Evolutionary conservation across 1,284 basidiomycete species (phyloP).

Genomic region (Chalciporus sp.): DNA sequence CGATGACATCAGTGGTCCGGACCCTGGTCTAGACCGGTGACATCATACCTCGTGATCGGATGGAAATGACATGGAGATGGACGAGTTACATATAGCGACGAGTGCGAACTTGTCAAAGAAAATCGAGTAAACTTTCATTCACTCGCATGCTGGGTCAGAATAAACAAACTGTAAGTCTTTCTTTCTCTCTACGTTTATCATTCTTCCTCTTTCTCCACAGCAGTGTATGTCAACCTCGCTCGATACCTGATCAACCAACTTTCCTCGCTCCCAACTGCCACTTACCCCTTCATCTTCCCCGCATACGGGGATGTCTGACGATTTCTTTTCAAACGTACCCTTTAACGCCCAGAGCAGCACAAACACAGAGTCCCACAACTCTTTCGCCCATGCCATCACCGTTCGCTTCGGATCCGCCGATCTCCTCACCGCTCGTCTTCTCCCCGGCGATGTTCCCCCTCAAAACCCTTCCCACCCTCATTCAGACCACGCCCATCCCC

Average conservation of each 20-base stretch:
- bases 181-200: no score
- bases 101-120: background rate
- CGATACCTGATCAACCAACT: no score
- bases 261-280: background rate
- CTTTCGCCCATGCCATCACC: constrained; percentile 44
- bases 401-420: constrained; percentile 34
- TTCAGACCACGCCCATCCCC: background rate
- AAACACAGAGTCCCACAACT: constrained; percentile 19
- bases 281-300: background rate
- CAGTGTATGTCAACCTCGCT: no score
- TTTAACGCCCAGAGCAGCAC: constrained; percentile 6
- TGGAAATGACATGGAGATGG: background rate
- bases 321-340: constrained; percentile 33
- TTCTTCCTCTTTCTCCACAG: no score
- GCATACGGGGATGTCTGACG: constrained; percentile 27
- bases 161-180: no score
- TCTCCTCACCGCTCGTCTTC: constrained; percentile 37
- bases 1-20: constrained; percentile 23
- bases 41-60: constrained; percentile 35
- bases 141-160: no score
- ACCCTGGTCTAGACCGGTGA: constrained; percentile 30
- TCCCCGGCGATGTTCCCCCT: constrained; percentile 23
- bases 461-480: constrained; percentile 1
- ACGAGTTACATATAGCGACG: background rate
- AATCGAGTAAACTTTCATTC: no score